These are phyloP conservation scores for Plicaturopsis crispa DNA, from an alignment of 768 basidiomycete species.

Conservation along the genomic window DNA sequence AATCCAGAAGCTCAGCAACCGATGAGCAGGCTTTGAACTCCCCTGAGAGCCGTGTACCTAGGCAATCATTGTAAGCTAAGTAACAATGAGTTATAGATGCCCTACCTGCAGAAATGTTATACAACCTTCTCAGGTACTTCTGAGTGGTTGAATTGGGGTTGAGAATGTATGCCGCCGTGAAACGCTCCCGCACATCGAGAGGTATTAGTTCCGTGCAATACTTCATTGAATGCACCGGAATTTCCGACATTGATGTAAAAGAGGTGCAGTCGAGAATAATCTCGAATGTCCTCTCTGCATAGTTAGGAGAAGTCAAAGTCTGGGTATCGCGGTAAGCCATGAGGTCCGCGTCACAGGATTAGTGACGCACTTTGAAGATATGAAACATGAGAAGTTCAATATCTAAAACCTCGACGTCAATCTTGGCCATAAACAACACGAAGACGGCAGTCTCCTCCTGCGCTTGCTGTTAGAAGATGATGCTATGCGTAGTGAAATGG, in stretches of 20 bases:
- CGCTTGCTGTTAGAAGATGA: slow-evolving; percentile 25
- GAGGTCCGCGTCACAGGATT: not conserved
- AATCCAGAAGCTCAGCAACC: slow-evolving; percentile 47
- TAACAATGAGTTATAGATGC: slow-evolving; percentile 1
- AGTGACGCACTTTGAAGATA: slow-evolving; percentile 55
- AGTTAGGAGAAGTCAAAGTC: slow-evolving; percentile 43
- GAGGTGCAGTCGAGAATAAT: slow-evolving; percentile 78
- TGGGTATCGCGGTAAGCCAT: slow-evolving; percentile 13
- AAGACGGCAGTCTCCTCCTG: slow-evolving; percentile 45
- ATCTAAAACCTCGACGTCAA: slow-evolving; percentile 76
- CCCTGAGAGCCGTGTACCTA: slow-evolving; percentile 45
- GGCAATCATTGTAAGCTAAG: slow-evolving; percentile 1
- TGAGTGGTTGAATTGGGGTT: slow-evolving; percentile 68
- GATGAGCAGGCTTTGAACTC: slow-evolving; percentile 58
- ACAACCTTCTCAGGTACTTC: slow-evolving; percentile 68
- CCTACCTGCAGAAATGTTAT: slow-evolving; percentile 57
- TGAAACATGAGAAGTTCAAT: slow-evolving; percentile 73
- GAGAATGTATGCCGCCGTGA: slow-evolving; percentile 55
- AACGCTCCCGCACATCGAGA: slow-evolving; percentile 55
- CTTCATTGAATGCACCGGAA: slow-evolving; percentile 78
- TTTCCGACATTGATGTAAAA: slow-evolving; percentile 66
- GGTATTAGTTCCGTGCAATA: slow-evolving; percentile 73
- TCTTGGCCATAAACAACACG: slow-evolving; percentile 54
- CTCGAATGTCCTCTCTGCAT: slow-evolving; percentile 49
- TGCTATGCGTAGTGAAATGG: too few relatives aligned